Evolutionary conservation across 1,284 basidiomycete genomes (phyloP).

Genomic region (Hemileccinum hortonii): DNA sequence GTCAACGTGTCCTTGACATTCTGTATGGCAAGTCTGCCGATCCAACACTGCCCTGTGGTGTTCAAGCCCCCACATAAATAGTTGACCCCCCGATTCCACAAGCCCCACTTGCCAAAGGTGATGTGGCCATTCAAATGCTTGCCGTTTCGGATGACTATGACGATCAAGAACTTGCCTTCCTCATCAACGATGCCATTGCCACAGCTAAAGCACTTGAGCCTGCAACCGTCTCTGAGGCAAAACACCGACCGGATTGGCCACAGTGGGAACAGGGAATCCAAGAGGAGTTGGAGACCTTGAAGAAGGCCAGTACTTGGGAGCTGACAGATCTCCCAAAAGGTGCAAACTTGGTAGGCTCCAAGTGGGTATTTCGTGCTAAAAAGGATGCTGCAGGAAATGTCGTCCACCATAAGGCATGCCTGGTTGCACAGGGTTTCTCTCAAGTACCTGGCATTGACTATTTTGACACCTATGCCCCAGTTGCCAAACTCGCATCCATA

Average conservation of each 20-base stretch:
- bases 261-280: constrained; percentile 10
- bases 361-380: constrained; percentile 38
- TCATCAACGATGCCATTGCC: not conserved
- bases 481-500: constrained; percentile 31
- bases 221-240: not conserved
- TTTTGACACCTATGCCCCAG: constrained; percentile 37
- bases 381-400: constrained; percentile 32
- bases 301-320: constrained; percentile 13
- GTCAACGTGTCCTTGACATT: not conserved
- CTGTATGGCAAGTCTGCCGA: not conserved
- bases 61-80: not conserved
- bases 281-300: not conserved
- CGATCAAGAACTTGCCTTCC: not conserved
- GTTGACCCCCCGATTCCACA: not conserved
- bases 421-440: constrained; percentile 42
- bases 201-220: not conserved
- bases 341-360: constrained; percentile 16
- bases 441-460: constrained; percentile 43
- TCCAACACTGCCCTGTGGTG: not conserved
- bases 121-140: not conserved
- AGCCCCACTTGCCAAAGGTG: not conserved
- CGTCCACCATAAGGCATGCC: constrained; percentile 36
- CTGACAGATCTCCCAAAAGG: constrained; percentile 1
- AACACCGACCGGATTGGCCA: not conserved
- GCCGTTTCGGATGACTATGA: not conserved